A percentile compares a stretch with the other conserved stretches of the same genome.
phyloP scores from a whole-genome alignment of 2,329 filamentous ascomycete genomes.

The Colletotrichum graminicola region DNA sequence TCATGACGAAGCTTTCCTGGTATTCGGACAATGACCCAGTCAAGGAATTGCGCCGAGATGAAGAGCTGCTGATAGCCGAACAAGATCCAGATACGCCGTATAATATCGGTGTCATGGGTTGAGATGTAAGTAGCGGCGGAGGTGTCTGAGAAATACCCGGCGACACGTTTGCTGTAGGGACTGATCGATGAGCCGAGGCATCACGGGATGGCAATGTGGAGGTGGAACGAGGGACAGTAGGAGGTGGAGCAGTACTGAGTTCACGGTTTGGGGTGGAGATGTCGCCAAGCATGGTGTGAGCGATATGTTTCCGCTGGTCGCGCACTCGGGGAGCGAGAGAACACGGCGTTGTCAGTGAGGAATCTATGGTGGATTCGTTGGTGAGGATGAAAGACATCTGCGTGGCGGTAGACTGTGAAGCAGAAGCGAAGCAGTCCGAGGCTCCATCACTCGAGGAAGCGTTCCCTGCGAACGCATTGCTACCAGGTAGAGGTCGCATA shows the following conservation, averaged over 20 bases:
- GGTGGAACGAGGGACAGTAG: constrained; percentile 38
- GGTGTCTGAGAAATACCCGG: constrained; percentile 18
- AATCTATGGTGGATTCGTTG: constrained; percentile 63
- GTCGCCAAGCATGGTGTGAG: constrained; percentile 1
- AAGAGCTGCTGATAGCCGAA: constrained; percentile 61
- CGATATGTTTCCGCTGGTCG: constrained; percentile 51
- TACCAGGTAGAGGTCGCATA: constrained; percentile 62
- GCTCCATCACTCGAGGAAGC: constrained; percentile 25
- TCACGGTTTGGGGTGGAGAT: constrained; percentile 23
- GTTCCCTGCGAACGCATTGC: constrained; percentile 53
- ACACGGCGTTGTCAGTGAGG: constrained; percentile 49
- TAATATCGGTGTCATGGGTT: constrained; percentile 60
- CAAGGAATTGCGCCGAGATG: constrained; percentile 66
- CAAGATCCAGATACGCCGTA: constrained; percentile 55
- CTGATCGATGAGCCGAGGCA: constrained; percentile 3
- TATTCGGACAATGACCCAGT: constrained; percentile 61
- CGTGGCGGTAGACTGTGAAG: constrained; percentile 48
- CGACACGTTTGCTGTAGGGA: constrained; percentile 22
- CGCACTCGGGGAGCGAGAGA: constrained; percentile 46
- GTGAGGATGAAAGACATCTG: constrained; percentile 67
- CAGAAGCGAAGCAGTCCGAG: constrained; percentile 23
- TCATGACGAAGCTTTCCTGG: constrained; percentile 48
- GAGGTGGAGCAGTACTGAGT: constrained; percentile 9
- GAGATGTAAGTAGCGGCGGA: constrained; percentile 50
- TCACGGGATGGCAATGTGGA: constrained; percentile 43